Base-by-base conservation (phyloP, 1,284 basidiomycete species). In the Trametes versicolor region DNA sequence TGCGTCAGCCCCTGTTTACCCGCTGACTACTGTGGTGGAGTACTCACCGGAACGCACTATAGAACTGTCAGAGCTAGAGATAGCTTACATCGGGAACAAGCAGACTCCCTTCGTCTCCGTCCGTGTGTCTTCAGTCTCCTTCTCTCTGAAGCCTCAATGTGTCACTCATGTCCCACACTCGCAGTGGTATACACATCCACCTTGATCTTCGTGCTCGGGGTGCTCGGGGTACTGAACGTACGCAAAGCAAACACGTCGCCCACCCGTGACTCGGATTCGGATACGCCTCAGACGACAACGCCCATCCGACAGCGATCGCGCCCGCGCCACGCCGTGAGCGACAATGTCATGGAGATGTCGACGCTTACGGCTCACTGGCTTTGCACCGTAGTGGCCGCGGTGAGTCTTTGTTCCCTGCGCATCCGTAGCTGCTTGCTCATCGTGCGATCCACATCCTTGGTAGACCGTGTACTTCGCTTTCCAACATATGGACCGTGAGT, bases 11-110 rank as follows among this genome's bases (percentile, higher is more conserved):
- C 17, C 6, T 15, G 15, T 19, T n/a, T n/a, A n/a, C n/a, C n/a
- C n/a, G n/a, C n/a, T n/a, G n/a, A n/a, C n/a, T n/a, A n/a, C n/a
- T n/a, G n/a, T n/a, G n/a, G n/a, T n/a, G n/a, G n/a, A 10, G n/a
- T 37, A 9, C 34, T 41, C 39, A 41, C 39, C 12, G 12, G 8
- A 41, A 12, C 36, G 4, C 34, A 5, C 21, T 19, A 32, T 15
- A 54, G 52, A 54, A 32, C n/a, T 54, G 4, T 54, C 52, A 2
- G 52, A 54, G 23, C 52, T 54, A 8, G 23, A 54, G 36, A 27
- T 54, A 27, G 36, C 15, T 12, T 54, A 54, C 23, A 27, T 54
- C 13, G 52, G 52, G 25, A 25, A 39, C 52, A 54, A 39, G 13
- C 52, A 54, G n/a, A 34, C 32, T 1, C 29, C 52, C 8, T 54